Evolutionary conservation across 2,329 filamentous ascomycete species (phyloP).

Genomic region (Diaporthe citrichinensis): DNA sequence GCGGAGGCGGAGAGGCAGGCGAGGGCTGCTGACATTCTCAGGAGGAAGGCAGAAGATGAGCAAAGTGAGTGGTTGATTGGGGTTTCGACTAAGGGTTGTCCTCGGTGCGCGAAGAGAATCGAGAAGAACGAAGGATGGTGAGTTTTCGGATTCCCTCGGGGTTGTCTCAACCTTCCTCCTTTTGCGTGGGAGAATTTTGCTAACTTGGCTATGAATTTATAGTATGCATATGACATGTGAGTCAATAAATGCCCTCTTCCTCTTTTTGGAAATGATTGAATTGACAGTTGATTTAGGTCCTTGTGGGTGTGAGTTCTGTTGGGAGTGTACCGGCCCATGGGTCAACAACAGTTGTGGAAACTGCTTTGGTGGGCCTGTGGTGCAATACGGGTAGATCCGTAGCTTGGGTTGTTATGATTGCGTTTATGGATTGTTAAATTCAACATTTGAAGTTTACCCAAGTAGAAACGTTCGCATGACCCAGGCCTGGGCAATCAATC

Average conservation of each 20-base stretch:
- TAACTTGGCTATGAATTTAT: not conserved
- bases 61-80: conserved; percentile 35
- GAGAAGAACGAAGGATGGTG: conserved; percentile 45
- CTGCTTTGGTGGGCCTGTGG: conserved; percentile 32
- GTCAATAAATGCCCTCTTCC: not conserved
- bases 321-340: conserved; percentile 39
- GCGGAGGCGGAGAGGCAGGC: conserved; percentile 24
- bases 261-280: not conserved
- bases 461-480: not conserved
- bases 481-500: not conserved
- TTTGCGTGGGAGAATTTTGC: not conserved
- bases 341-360: conserved; percentile 2
- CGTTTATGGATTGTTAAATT: not conserved
- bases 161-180: not conserved
- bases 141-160: not conserved
- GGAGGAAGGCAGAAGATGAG: conserved; percentile 38
- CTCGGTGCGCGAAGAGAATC: conserved; percentile 41
- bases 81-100: conserved; percentile 43
- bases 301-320: conserved; percentile 43
- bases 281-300: conserved; percentile 24
- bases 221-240: conserved; percentile 45
- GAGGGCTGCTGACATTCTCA: conserved; percentile 16
- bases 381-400: not conserved
- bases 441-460: too few relatives aligned
- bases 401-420: not conserved